phyloP scores from a whole-genome alignment of 345 rosid species.

The Salix arbutifolia region DNA sequence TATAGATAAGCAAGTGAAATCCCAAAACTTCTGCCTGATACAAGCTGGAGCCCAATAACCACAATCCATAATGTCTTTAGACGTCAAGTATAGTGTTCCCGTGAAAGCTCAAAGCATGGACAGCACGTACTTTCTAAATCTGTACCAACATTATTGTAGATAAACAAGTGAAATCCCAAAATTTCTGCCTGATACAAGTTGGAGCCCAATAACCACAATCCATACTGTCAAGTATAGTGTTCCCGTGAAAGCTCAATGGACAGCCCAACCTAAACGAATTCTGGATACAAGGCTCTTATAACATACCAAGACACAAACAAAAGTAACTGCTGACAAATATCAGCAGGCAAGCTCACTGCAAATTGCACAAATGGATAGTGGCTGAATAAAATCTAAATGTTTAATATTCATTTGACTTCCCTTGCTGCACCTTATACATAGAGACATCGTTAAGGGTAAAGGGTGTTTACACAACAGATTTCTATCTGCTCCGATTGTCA shows the following conservation, averaged over 20 bases:
- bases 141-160: no score
- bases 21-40: not conserved
- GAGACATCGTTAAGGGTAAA: not conserved
- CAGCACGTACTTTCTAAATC: no score
- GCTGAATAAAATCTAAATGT: not conserved
- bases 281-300: not conserved
- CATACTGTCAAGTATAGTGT: not conserved
- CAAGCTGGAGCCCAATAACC: not conserved
- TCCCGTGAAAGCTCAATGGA: not conserved
- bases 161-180: constrained; percentile 1
- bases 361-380: not conserved
- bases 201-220: not conserved
- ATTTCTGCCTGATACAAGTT: not conserved
- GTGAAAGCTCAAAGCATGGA: no score
- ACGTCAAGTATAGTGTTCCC: not conserved
- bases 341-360: not conserved
- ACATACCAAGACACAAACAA: not conserved
- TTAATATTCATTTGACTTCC: not conserved
- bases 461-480: no score
- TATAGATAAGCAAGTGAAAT: not conserved
- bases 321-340: not conserved
- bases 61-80: not conserved
- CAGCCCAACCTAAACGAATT: not conserved
- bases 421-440: not conserved
- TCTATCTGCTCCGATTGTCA: not conserved